Base-by-base conservation (phyloP, 2,329 filamentous ascomycete genomes). In the Stagonosporopsis cucurbitacearum region DNA sequence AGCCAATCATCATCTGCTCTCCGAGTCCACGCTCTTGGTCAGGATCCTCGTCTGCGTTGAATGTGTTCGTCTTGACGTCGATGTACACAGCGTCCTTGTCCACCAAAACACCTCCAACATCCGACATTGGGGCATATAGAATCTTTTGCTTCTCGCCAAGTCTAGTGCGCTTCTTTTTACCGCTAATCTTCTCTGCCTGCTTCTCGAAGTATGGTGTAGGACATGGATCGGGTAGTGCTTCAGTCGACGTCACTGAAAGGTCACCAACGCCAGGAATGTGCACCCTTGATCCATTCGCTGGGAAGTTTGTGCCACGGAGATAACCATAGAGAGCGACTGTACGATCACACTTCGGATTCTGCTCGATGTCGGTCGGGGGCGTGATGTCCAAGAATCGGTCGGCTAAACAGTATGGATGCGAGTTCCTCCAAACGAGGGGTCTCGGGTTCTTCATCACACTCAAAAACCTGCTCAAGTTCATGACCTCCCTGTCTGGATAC, bases 391-490 rank as follows among this genome's bases (percentile, higher is more conserved):
- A 84, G 77, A 98, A 96, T 62, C 93, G 92, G 79, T 99, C 95
- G 55, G 95, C 91, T 50, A 99, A 81, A 54, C 91, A 87, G 75
- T 99, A 99, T 4, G 94, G 93, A 80, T 99, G 95, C 1, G 91
- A 90, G 74, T 99, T 99, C 57, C 96, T 86, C 94, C 95, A 99
- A 37, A 99, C 83, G 26, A 99, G 81, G n/a, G 95, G 95, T 56
- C 95, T 85, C 4, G 96, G 94, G 73, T 96, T 99, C 82, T 99
- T 99, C 96, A 99, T 99, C 64, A 99, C 92, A 19, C 91, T 96
- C 63, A 99, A 82, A 75, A 99, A 99, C 51, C 96, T 87, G 13
- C 92, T 96, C 50, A 99, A 78, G 71, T 99, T 99, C 79, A 98
- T 91, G 15, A 99, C 87, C 77, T 99, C 96, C 62, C 96, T 88